phyloP scores from a whole-genome alignment of 805 yeast species.

The Debaryomyces tyrocola region DNA sequence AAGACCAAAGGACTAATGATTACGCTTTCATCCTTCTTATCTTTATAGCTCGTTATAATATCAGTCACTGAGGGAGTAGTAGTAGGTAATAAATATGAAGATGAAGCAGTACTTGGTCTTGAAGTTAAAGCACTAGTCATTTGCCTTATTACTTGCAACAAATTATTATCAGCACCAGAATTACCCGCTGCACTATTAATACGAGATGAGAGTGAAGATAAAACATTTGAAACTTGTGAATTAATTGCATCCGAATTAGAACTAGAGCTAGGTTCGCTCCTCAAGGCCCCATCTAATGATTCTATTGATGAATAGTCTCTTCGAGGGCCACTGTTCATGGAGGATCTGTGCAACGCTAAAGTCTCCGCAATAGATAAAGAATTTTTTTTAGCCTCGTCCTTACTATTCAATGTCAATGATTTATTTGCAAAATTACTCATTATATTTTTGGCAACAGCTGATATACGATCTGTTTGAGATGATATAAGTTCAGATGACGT shows the following conservation, averaged over 20 bases:
- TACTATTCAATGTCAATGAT: background rate
- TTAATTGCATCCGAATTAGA: constrained; percentile 10
- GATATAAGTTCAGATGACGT: background rate
- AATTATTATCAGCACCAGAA: constrained; percentile 21
- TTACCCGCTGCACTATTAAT: constrained; percentile 22
- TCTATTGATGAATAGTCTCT: constrained; percentile 29
- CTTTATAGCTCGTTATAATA: constrained; percentile 21
- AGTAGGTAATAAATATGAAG: constrained; percentile 6
- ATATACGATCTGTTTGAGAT: constrained; percentile 3
- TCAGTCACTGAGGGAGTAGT: constrained; percentile 16
- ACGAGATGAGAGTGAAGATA: constrained; percentile 31
- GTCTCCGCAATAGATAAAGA: constrained; percentile 59
- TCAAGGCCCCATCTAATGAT: constrained; percentile 23
- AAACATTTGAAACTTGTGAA: constrained; percentile 34
- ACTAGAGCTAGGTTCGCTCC: constrained; percentile 11
- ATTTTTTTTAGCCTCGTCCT: constrained; percentile 15
- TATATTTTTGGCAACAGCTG: constrained; percentile 10
- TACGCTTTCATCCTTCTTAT: constrained; percentile 18
- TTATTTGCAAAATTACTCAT: constrained; percentile 6
- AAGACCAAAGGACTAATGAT: constrained; percentile 28
- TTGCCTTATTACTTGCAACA: constrained; percentile 37
- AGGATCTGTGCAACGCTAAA: constrained; percentile 52
- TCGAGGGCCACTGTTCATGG: constrained; percentile 33
- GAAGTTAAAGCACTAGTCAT: constrained; percentile 36
- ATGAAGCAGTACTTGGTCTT: constrained; percentile 9